Evolutionary conservation across 2,329 filamentous ascomycete genomes (phyloP), one percentile per base, ranked within the genome.

Genomic region (Orbilia oligospora): DNA sequence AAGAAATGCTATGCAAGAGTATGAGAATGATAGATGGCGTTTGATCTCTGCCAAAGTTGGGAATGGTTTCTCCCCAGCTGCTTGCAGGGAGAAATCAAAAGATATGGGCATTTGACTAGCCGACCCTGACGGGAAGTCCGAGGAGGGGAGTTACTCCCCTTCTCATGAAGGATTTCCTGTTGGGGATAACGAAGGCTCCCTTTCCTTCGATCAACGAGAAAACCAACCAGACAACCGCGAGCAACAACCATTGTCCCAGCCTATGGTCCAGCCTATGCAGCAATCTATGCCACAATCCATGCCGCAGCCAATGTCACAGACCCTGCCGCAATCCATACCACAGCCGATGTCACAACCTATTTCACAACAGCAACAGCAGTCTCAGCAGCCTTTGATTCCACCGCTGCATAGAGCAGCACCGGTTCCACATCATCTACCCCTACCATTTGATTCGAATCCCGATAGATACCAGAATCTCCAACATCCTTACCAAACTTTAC

Each of bases 11-110:
- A 89, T 95, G 81, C 90, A 92, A 83, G 93, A 95, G 84, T 95
- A 95, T 86, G 93, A 96, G 83, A 92, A 92, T 85, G 94, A 97
- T 84, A 93, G 93, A 84, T 97, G 94, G 94, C 91, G 93, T 81
- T 93, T 97, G 83, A 91, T 97, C 80, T 92, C 94, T 76, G 92
- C 92, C 83, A 97, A 97, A 85, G 92, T 97, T 82, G 94, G 94
- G 79, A 92, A 91, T 64, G 94, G 94, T 56, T 97, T 97, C 83
- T 96, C 93, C 44, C 93, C 94, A 48, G 89, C 90, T 41, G 93
- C 94, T 53, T 97, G 94, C 85, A 91, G 92, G 84, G 93, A 97
- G 83, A 91, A 93, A 82, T 91, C 91, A 36, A 86, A 88, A 76
- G 89, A 93, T 85, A 85, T 94, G 51, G 72, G 63, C 68, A 78